phyloP scores from a whole-genome alignment of 129 eudicot genomes.

The Silybum marianum region DNA sequence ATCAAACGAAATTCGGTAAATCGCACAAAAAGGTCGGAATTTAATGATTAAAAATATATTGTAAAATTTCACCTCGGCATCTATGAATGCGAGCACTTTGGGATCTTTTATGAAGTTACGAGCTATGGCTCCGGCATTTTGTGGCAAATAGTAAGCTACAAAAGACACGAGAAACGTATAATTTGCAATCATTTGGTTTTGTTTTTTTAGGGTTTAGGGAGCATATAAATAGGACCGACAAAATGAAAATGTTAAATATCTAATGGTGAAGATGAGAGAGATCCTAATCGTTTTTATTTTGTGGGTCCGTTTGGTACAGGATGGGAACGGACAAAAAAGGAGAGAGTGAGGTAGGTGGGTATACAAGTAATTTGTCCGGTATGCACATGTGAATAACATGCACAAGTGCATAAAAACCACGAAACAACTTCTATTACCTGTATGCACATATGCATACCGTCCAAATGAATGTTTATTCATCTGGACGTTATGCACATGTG shows the following conservation, averaged over 20 bases:
- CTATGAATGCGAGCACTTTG: slow-evolving; percentile 79
- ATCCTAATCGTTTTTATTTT: not conserved
- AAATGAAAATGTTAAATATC: slow-evolving; percentile 3
- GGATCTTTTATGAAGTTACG: slow-evolving; percentile 82
- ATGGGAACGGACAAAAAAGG: not conserved
- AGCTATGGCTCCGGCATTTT: slow-evolving; percentile 96
- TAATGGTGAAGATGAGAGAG: slow-evolving; percentile 1
- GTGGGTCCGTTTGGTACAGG: not conserved
- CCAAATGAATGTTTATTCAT: too few species aligned
- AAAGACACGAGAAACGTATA: slow-evolving; percentile 25
- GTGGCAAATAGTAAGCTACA: slow-evolving; percentile 97
- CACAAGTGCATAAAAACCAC: too few species aligned
- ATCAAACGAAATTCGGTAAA: not conserved
- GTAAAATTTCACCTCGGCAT: slow-evolving; percentile 74
- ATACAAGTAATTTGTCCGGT: too few species aligned
- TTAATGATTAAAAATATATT: not conserved
- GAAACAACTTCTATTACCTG: too few species aligned
- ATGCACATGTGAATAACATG: too few species aligned
- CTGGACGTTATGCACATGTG: too few species aligned
- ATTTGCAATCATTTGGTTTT: slow-evolving; percentile 12
- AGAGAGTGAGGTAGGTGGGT: not conserved
- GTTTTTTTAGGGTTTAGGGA: not conserved
- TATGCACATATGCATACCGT: too few species aligned
- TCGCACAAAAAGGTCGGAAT: not conserved
- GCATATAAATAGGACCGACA: not conserved